Conservation (phyloP, 495 filamentous ascomycete species). For the Chaetomium fimeti region DNA sequence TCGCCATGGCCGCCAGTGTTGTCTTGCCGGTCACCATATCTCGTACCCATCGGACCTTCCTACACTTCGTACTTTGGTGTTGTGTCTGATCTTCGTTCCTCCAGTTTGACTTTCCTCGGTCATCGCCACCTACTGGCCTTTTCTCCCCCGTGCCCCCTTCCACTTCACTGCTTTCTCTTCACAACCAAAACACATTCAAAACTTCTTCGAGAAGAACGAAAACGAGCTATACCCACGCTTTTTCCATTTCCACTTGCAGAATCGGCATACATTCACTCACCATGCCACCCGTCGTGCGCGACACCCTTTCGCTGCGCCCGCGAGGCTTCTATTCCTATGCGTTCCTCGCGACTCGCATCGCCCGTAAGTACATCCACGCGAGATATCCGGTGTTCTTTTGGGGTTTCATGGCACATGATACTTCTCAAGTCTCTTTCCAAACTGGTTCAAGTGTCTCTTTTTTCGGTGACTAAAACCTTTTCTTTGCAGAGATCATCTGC, state of each 20-base stretch:
- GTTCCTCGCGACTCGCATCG: conserved; percentile 15
- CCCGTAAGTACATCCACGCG: background rate
- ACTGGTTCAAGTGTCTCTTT: no score
- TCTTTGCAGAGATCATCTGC: background rate
- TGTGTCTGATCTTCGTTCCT: background rate
- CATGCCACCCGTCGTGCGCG: conserved; percentile 2
- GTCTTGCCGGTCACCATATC: background rate
- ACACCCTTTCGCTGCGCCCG: conserved; percentile 20
- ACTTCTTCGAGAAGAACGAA: background rate
- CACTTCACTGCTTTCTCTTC: background rate
- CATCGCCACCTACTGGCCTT: background rate
- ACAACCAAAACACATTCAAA: background rate
- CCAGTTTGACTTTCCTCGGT: background rate
- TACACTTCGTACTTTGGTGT: no score
- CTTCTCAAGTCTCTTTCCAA: no score
- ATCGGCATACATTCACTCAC: background rate
- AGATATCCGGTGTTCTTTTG: no score
- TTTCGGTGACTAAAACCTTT: background rate
- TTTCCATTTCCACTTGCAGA: background rate
- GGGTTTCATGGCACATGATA: no score
- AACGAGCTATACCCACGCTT: background rate
- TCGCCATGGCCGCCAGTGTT: background rate
- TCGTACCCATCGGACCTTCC: no score
- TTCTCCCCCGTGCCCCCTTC: background rate
- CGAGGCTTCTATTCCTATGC: conserved; percentile 19